Conservation (phyloP, 2,329 filamentous ascomycete species). For the Fusarium falciforme region DNA sequence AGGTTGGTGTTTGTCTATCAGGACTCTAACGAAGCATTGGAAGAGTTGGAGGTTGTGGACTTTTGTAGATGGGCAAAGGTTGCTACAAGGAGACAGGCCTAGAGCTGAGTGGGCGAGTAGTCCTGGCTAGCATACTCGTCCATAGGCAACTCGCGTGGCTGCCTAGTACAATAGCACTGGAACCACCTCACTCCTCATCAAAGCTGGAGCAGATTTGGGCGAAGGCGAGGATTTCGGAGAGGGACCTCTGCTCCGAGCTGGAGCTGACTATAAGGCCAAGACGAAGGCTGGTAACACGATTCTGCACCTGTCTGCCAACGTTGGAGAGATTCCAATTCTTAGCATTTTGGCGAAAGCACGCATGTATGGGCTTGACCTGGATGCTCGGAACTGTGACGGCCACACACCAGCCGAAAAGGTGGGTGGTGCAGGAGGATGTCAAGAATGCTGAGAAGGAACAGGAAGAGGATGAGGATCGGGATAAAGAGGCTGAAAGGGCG, state of each 20-base stretch:
- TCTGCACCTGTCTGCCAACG: neutral
- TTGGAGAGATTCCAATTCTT: neutral
- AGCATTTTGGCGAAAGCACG: neutral
- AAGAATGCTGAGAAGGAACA: neutral
- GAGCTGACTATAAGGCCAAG: neutral
- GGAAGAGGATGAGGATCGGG: neutral
- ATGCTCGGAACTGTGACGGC: neutral
- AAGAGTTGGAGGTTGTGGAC: constrained; percentile 6
- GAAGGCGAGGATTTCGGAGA: neutral
- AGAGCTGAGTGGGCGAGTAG: neutral
- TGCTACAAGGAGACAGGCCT: neutral
- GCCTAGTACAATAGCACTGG: neutral
- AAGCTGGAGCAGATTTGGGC: neutral
- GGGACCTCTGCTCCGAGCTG: neutral
- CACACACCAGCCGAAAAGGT: neutral
- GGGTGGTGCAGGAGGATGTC: neutral
- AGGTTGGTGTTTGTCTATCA: constrained; percentile 4
- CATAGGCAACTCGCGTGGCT: neutral
- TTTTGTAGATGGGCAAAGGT: neutral
- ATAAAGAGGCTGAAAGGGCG: neutral
- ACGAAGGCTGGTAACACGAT: neutral
- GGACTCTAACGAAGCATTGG: neutral
- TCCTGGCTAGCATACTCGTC: neutral
- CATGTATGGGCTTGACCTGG: neutral
- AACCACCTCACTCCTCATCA: neutral